Evolutionary conservation across 441 rosid species (phyloP), one percentile per base, ranked within the genome.

Genomic region (Bruguiera hainesii): DNA sequence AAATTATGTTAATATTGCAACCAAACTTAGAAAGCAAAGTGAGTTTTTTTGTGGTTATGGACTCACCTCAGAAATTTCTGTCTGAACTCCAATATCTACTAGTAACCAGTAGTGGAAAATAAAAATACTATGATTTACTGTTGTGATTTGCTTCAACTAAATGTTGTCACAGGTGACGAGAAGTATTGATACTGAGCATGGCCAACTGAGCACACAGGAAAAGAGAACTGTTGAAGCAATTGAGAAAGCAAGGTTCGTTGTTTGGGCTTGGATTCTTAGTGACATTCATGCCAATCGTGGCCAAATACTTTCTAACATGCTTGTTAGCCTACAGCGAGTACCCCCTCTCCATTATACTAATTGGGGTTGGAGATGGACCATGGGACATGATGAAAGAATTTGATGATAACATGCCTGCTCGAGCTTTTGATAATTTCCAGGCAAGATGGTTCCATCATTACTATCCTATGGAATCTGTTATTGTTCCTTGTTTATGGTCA

Each of bases 291-390:
- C 63, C 48, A 42, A 23, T 55, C 4, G 6, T 33, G 56, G 52
- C 4, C 56, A 61, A 31, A 63, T 56, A 15, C 5, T 15, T 51
- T 19, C 20, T 29, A 7, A 62, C 20, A 28, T 19, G 42, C 21
- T 30, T 20, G 28, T 21, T 51, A 60, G 7, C 57, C 67, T 87
- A 78, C 88, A 95, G 99, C 56, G 82, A 83, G 67, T 84, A 82
- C 69, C 96, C 99, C 7, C 78, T 95, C 67, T 95, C 99, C 30
- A 95, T 95, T 59, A 83, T 95, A 64, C 74, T 92, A 65, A 98
- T 95, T 50, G 98, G 99, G 67, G 99, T 92, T 57, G 99, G 99
- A 60, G 99, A 95, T 71, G 99, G 98, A 21, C 99, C 99, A 1
- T 95, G 99, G 99, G 98, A 95, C 76, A 83, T 87, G 76, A 95